Evolutionary conservation across 352 stramenopile genomes (phyloP), one percentile per base, ranked within the genome.

Genomic region (Thalassiosira exigua): DNA sequence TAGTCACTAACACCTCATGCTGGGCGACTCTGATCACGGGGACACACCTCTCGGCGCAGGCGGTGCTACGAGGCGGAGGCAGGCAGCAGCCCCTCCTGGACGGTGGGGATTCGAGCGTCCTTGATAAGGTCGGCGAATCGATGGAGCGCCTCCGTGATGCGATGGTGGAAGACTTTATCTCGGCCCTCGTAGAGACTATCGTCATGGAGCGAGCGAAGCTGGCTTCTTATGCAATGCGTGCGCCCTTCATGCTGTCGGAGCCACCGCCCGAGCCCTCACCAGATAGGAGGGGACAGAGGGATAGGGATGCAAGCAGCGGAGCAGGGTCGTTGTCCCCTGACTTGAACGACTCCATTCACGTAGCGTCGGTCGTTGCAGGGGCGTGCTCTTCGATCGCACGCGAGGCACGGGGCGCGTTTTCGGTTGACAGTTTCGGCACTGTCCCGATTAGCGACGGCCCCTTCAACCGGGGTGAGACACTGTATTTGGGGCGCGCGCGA

Each of bases 201-300:
- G 33, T 91, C 0, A 86, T 91, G 85, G 85, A 91, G 64, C 50
- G 70, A 22, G 81, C 80, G 0, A 91, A 90, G 59, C 67, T 90
- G n/a, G 87, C 87, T 39, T 82, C 69, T 0, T 93, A 93, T 56
- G 48, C 88, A 12, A 91, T 93, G 85, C 54, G 85, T 32, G 74
- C 56, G 22, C 81, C 82, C 5, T 81, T 90, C 76, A 46, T 90
- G 12, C 52, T 93, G 19, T 76, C 82, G 14, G 48, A 79, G 48
- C 36, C n/a, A 33, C 44, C 41, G 4, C 33, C n/a, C 19, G 36
- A 64, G 7, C 21, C 52, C 29, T 29, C 42, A n/a, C n/a, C n/a
- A n/a, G n/a, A n/a, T 33, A 54, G 19, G 32, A 66, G 58, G 48
- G 39, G 51, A 33, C 52, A 69, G 14, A 41, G 33, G 21, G 69